Conservation (phyloP, 768 basidiomycete species). For the Lactarius indigo region DNA sequence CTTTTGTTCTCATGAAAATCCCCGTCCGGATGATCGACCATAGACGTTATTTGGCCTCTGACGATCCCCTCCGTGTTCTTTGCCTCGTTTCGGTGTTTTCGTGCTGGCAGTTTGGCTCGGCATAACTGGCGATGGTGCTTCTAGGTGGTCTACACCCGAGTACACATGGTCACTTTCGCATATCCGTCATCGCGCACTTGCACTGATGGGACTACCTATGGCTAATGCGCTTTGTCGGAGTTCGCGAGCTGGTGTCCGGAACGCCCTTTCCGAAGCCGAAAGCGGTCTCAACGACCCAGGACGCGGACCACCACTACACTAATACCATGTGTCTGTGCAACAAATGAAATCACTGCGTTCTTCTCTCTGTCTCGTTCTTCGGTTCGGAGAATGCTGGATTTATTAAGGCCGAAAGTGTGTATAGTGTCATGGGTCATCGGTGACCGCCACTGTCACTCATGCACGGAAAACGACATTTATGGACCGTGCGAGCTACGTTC, state of each 20-base stretch:
- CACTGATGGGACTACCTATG: slow-evolving; percentile 1
- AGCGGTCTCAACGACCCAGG: not conserved
- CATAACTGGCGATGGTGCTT: not conserved
- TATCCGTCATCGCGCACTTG: not conserved
- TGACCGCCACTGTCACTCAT: not conserved
- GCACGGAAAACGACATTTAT: slow-evolving; percentile 10
- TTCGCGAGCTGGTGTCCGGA: slow-evolving; percentile 7
- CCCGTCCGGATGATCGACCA: not conserved
- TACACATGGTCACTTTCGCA: not conserved
- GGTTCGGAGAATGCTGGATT: not conserved
- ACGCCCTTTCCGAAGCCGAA: not conserved
- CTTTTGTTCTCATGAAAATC: not conserved
- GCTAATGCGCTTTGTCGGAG: not conserved
- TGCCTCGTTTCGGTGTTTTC: not conserved
- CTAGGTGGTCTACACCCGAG: not conserved
- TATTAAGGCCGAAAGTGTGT: not conserved
- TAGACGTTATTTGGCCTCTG: not conserved
- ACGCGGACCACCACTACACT: not conserved
- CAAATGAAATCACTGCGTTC: not conserved
- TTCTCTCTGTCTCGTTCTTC: not conserved
- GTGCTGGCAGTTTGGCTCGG: not conserved
- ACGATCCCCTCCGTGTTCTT: not conserved
- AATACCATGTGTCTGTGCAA: not conserved
- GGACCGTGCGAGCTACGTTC: not conserved
- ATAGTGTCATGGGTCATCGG: not conserved